Evolutionary conservation across 2,329 filamentous ascomycete species (phyloP), one percentile per base, ranked within the genome.

Genomic region (Mollisia scopiformis): DNA sequence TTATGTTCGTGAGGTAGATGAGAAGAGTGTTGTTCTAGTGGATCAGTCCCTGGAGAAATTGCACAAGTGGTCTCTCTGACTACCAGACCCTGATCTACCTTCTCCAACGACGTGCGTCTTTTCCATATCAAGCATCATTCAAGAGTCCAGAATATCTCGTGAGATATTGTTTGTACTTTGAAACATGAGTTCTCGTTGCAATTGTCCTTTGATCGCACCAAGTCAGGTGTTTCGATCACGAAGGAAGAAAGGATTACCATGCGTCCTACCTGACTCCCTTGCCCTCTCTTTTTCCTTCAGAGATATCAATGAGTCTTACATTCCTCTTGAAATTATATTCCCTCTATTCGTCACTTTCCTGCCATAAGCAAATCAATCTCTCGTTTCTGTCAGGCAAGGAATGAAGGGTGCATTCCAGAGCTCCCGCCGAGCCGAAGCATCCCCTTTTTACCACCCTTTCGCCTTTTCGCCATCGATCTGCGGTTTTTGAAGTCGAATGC

Each of bases 341-440:
- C 2, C 39, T 23, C 3, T 19, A 43, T 43, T n/a, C 43, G 21
- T 47, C 43, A 16, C 11, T 23, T 47, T 28, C 6, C 21, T 47
- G 3, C 21, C 16, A 28, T 28, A 23, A 14, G 33, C 31, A 19
- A 37, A 54, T 27, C 39, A 30, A 11, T 11, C 21, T 27, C 43
- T 55, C 6, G 31, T n/a, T 14, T 28, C 21, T 21, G 31, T 30
- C 35, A 58, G 33, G 54, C 31, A 53, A 62, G 62, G 62, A 64
- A 64, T 64, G 62, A 58, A 55, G 19, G 33, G 25, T 60, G 35
- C 59, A 62, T 64, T 62, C 62, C 62, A 57, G 23, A 28, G 10
- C 21, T 47, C 25, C 37, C 43, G 43, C 43, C 19, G 27, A 16
- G 25, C 51, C 27, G 35, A 19, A 19, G 39, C 19, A 28, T 56